Evolutionary conservation across 2,329 filamentous ascomycete genomes (phyloP).

Genomic region (Alternaria viburni): DNA sequence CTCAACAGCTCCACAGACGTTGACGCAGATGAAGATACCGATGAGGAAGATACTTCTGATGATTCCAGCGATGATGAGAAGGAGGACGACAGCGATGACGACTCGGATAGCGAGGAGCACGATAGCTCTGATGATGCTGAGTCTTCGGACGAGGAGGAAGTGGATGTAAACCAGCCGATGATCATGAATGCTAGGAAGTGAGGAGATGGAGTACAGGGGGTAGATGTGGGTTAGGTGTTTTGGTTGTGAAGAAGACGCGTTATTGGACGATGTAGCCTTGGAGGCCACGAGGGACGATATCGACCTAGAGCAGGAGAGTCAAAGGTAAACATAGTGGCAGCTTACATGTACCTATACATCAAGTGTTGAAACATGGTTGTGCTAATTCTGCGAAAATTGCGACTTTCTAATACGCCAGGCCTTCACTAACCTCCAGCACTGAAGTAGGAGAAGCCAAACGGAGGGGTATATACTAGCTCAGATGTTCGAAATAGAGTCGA

Average conservation of each 20-base stretch:
- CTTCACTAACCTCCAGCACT: neutral
- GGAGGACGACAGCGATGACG: neutral
- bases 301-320: no score
- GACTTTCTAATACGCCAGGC: neutral
- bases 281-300: no score
- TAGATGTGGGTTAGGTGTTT: neutral
- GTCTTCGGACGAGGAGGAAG: neutral
- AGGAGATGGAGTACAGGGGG: neutral
- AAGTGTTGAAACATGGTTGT: neutral
- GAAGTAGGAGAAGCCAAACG: neutral
- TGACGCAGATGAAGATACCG: neutral
- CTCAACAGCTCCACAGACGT: neutral
- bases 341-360: accelerated
- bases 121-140: neutral
- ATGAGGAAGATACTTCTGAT: neutral
- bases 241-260: neutral
- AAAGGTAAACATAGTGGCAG: no score
- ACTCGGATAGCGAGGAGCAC: neutral
- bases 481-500: neutral
- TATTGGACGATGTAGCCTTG: neutral
- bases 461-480: neutral
- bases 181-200: neutral
- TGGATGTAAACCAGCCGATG: neutral
- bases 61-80: neutral
- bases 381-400: neutral